phyloP scores from a whole-genome alignment of 352 stramenopile species.

The Pythium dissimile region DNA sequence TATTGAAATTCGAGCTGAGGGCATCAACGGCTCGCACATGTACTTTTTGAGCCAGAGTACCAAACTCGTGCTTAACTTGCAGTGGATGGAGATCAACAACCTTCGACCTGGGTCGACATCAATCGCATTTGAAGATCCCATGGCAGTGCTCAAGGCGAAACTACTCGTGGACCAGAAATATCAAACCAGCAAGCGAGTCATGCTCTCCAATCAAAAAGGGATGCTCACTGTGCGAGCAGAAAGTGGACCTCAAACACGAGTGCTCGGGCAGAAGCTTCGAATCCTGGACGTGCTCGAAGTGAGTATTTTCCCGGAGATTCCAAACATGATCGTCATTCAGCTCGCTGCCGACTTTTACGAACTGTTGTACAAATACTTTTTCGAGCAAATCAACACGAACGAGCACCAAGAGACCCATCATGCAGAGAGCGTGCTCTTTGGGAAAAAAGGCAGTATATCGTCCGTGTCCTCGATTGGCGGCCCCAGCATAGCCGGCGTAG shows the following conservation, averaged over 20 bases:
- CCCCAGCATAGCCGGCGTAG: neutral
- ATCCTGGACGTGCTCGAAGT: conserved; percentile 77
- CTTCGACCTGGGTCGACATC: conserved; percentile 67
- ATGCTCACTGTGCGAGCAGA: conserved; percentile 77
- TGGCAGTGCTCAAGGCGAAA: conserved; percentile 65
- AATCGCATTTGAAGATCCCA: conserved; percentile 72
- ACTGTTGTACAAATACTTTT: conserved; percentile 85
- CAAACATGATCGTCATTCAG: conserved; percentile 84
- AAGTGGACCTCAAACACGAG: conserved; percentile 58
- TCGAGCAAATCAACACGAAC: conserved; percentile 36
- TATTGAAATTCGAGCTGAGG: conserved; percentile 60
- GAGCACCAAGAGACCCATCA: conserved; percentile 30
- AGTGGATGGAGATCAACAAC: conserved; percentile 85
- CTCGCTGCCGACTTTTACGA: conserved; percentile 80
- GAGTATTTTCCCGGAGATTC: conserved; percentile 78
- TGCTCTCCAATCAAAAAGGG: conserved; percentile 47
- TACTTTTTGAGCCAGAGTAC: conserved; percentile 71
- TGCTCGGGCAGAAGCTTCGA: conserved; percentile 65
- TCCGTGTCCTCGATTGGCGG: neutral
- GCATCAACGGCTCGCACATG: conserved; percentile 57
- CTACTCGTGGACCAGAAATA: conserved; percentile 59
- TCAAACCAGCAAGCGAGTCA: conserved; percentile 28
- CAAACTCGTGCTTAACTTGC: conserved; percentile 70
- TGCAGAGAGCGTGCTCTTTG: conserved; percentile 60
- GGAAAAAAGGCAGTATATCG: conserved; percentile 30